Percentiles rank a stretch among this genome's conserved stretches.
Evolutionary conservation across 768 basidiomycete genomes (phyloP).

Genomic region (Macrolepiota albuminosa): DNA sequence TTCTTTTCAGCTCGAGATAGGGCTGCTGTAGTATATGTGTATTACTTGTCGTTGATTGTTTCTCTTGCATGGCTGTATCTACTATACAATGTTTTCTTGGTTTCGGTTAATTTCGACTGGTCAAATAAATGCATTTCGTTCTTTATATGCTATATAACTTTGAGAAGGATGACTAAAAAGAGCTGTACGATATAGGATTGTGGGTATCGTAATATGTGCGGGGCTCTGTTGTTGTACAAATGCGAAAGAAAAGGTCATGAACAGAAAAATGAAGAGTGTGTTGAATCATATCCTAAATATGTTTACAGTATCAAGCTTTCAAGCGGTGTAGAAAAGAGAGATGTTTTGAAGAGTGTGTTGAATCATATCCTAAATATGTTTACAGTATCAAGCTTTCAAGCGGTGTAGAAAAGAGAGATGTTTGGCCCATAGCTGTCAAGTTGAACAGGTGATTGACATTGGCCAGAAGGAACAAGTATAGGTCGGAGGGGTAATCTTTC

Average conservation of each 20-base stretch:
- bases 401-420: constrained; percentile 32
- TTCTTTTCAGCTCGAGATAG: not conserved
- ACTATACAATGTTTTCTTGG: constrained; percentile 4
- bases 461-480: constrained; percentile 11
- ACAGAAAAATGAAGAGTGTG: not conserved
- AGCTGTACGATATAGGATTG: constrained; percentile 11
- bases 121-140: constrained; percentile 2
- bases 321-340: constrained; percentile 31
- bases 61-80: constrained; percentile 15
- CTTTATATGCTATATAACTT: not conserved
- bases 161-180: constrained; percentile 4
- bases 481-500: constrained; percentile 8
- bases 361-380: constrained; percentile 3
- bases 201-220: constrained; percentile 16
- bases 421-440: constrained; percentile 19
- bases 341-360: constrained; percentile 19
- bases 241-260: constrained; percentile 2
- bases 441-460: constrained; percentile 8
- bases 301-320: constrained; percentile 17
- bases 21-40: constrained; percentile 14
- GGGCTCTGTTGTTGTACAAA: constrained; percentile 15
- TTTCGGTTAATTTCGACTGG: not conserved
- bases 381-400: constrained; percentile 21
- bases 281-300: constrained; percentile 3
- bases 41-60: constrained; percentile 5